These are phyloP conservation scores for Fusarium buharicum DNA, from an alignment of 2,329 filamentous ascomycete species.

Conservation along the genomic window DNA sequence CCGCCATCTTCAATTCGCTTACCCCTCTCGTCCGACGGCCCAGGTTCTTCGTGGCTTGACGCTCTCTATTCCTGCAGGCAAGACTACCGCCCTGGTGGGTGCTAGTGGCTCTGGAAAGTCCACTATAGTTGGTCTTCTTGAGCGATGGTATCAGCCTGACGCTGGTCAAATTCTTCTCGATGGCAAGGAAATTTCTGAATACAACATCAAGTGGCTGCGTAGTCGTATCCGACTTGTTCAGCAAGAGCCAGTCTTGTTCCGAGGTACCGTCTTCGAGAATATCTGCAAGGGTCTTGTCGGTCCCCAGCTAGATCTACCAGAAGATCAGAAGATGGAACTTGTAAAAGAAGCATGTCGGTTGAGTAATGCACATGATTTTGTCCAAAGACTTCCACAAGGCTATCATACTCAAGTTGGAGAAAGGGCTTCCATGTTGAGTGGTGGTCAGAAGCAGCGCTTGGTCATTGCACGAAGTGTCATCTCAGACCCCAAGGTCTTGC, in stretches of 20 bases:
- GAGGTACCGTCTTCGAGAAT: slow-evolving; percentile 60
- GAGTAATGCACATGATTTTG: slow-evolving; percentile 62
- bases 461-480: slow-evolving; percentile 62
- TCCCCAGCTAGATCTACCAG: slow-evolving; percentile 40
- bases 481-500: slow-evolving; percentile 61
- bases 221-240: slow-evolving; percentile 44
- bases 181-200: slow-evolving; percentile 36
- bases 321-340: slow-evolving; percentile 52
- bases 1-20: slow-evolving; percentile 70
- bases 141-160: slow-evolving; percentile 66
- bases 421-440: slow-evolving; percentile 68
- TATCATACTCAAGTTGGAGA: slow-evolving; percentile 68
- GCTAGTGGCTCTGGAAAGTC: slow-evolving; percentile 74
- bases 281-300: slow-evolving; percentile 59
- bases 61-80: slow-evolving; percentile 65
- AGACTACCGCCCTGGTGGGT: slow-evolving; percentile 73
- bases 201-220: slow-evolving; percentile 48
- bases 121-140: slow-evolving; percentile 51
- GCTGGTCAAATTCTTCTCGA: slow-evolving; percentile 46
- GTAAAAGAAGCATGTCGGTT: slow-evolving; percentile 58
- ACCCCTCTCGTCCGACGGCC: slow-evolving; percentile 68
- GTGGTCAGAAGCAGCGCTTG: slow-evolving; percentile 72
- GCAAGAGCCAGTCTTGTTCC: slow-evolving; percentile 52
- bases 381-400: slow-evolving; percentile 56
- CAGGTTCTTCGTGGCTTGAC: slow-evolving; percentile 66